Conservation (phyloP, 1,284 basidiomycete genomes). For the Calocybe gambosa region DNA sequence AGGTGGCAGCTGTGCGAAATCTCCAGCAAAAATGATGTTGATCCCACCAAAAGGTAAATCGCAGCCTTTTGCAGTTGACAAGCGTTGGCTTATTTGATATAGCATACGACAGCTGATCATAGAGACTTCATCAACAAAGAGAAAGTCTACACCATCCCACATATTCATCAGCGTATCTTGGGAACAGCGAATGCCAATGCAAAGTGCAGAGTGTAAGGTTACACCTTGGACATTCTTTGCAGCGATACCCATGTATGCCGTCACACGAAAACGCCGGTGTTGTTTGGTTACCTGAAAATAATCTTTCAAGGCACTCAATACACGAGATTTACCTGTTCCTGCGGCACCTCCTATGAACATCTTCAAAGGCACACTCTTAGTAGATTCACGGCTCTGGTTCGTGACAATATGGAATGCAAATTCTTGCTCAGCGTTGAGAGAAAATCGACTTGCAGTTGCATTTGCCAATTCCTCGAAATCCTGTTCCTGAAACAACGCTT, state of each 20-base stretch:
- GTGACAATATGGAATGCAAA: constrained; percentile 25
- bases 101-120: constrained; percentile 31
- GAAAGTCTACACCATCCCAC: constrained; percentile 33
- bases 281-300: constrained; percentile 23
- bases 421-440: constrained; percentile 25
- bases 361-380: constrained; percentile 16
- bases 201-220: constrained; percentile 29
- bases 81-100: constrained; percentile 17
- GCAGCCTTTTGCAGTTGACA: constrained; percentile 23
- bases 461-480: too few species aligned
- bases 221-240: constrained; percentile 29
- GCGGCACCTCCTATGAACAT: constrained; percentile 30
- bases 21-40: constrained; percentile 34
- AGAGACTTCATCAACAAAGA: constrained; percentile 38
- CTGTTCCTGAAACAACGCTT: too few species aligned
- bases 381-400: constrained; percentile 16
- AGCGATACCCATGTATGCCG: constrained; percentile 30
- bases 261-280: constrained; percentile 20
- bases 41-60: constrained; percentile 29
- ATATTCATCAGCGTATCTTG: constrained; percentile 19
- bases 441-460: too few species aligned
- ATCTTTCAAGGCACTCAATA: constrained; percentile 26
- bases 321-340: constrained; percentile 32
- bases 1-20: constrained; percentile 33
- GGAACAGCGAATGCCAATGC: constrained; percentile 11